Conservation (phyloP, 148 eudicot species). For the Vaccinium darrowii region DNA sequence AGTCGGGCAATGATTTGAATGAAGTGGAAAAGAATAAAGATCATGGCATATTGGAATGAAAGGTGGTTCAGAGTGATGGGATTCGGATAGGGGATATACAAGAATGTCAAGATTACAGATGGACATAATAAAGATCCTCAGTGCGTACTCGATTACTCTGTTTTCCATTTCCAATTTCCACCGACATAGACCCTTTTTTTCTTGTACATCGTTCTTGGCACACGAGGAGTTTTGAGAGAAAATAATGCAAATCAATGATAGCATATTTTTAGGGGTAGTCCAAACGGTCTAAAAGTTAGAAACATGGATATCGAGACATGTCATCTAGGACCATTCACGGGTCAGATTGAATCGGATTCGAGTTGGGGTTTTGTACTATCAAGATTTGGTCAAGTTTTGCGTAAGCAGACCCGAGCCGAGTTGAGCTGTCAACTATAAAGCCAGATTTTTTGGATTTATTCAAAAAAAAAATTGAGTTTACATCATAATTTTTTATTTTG, state of each 20-base stretch:
- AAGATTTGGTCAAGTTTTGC: no score
- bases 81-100: slow-evolving; percentile 5
- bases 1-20: background rate
- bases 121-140: background rate
- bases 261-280: no score
- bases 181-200: slow-evolving; percentile 1
- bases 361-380: no score
- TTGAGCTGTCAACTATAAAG: no score
- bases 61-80: background rate
- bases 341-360: no score
- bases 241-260: background rate
- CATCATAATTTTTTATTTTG: no score
- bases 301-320: no score
- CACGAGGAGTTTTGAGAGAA: background rate
- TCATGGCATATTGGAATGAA: slow-evolving; percentile 2
- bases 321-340: no score
- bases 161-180: slow-evolving; percentile 13
- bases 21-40: slow-evolving; percentile 9
- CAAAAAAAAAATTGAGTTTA: no score
- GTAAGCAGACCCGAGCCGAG: no score
- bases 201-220: background rate
- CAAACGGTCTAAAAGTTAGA: no score
- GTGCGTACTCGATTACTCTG: slow-evolving; percentile 9
- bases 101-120: slow-evolving; percentile 1
- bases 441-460: no score